Evolutionary conservation across 345 rosid genomes (phyloP), one percentile per base, ranked within the genome.

Genomic region (Aquilaria yunnanensis): DNA sequence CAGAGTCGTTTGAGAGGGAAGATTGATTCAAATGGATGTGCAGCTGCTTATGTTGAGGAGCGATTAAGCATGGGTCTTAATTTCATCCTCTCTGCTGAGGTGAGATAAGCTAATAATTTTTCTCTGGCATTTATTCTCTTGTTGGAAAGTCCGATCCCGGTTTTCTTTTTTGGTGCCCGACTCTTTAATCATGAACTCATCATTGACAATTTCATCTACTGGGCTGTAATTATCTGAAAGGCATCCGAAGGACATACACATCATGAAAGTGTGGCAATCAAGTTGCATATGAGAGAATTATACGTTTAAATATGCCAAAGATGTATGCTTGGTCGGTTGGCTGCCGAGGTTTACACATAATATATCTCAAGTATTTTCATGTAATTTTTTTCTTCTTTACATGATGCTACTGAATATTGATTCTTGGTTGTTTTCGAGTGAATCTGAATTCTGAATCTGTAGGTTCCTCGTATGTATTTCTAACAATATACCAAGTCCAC

Each of bases 1-100:
- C 92, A 94, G 97, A 75, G 90, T 61, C 97, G 99, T 57, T 76
- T 94, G 32, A 78, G 99, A 69, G 99, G 99, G 50, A 90, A 88
- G 86, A 85, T 94, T 53, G 99, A 94, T 77, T 90, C 99, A 3
- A 94, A 81, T 70, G 99, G 99, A 23, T 77, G 85, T 58, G 61
- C 83, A 32, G 71, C 97, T 6, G 89, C 99, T 12, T 90, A 74
- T 70, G 76, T 94, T 69, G 97, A 94, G 79, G 99, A 94, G 80
- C 80, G 97, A 61, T 77, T 94, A 71, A 88, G 83, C 67, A 78
- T 85, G 91, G 99, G 97, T 64, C 93, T 94, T 56, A 79, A 75
- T 65, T 94, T 94, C 55, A 68, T 88, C 67, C 84, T 94, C 14
- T 94, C 99, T 9, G 97, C 99, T 9, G 99, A 90, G 97, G 99